These are phyloP conservation scores for Xerocomellus chrysenteron DNA, from an alignment of 768 basidiomycete species.

Conservation along the genomic window DNA sequence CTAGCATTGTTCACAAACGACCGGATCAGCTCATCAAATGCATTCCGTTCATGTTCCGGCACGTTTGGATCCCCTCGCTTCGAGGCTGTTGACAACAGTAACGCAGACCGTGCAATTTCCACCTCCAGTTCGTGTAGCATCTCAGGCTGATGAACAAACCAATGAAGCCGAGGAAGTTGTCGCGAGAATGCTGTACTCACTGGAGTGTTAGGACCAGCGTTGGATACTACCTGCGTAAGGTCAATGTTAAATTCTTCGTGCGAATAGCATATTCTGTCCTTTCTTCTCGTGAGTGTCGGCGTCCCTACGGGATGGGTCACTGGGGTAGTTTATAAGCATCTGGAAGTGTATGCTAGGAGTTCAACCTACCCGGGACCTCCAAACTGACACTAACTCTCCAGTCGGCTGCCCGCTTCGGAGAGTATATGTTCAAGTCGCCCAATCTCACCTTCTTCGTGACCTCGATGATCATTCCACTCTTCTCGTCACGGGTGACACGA, in stretches of 20 bases:
- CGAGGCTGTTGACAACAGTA: slow-evolving; percentile 68
- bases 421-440: slow-evolving; percentile 84
- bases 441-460: slow-evolving; percentile 79
- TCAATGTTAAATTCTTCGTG: slow-evolving; percentile 95
- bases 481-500: slow-evolving; percentile 83
- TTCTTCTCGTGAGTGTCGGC: slow-evolving; percentile 62
- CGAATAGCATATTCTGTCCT: slow-evolving; percentile 89
- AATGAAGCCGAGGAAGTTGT: slow-evolving; percentile 2
- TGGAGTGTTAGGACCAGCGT: slow-evolving; percentile 43
- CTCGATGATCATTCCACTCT: slow-evolving; percentile 60
- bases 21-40: slow-evolving; percentile 89
- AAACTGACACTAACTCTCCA: slow-evolving; percentile 92
- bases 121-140: slow-evolving; percentile 86
- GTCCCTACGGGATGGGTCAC: slow-evolving; percentile 68
- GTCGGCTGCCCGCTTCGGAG: slow-evolving; percentile 80
- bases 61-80: slow-evolving; percentile 62
- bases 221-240: slow-evolving; percentile 84
- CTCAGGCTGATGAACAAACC: slow-evolving; percentile 44
- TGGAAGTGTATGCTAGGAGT: neutral
- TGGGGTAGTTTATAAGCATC: slow-evolving; percentile 26
- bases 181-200: slow-evolving; percentile 38
- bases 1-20: slow-evolving; percentile 93
- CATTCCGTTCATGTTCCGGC: slow-evolving; percentile 62
- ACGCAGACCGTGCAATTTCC: slow-evolving; percentile 72
- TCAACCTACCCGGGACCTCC: slow-evolving; percentile 78